Percentiles rank a stretch among this genome's conserved stretches.
These are phyloP conservation scores for Laetiporus sulphureus DNA, from an alignment of 1,284 basidiomycete genomes.

Conservation along the genomic window DNA sequence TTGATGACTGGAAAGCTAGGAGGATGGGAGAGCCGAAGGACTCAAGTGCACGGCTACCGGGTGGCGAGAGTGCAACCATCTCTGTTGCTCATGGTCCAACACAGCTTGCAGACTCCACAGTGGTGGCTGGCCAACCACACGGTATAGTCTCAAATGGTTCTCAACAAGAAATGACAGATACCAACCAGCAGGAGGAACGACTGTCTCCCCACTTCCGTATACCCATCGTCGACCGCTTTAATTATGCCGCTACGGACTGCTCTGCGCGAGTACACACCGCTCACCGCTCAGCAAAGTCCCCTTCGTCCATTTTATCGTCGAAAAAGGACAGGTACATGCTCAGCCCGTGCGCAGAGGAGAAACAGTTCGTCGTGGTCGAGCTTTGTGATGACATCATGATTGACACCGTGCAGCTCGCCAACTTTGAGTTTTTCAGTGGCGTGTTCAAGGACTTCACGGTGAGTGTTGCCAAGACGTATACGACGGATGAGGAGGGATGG, in stretches of 20 bases:
- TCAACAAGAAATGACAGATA: slow-evolving; percentile 12
- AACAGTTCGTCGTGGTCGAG: slow-evolving; percentile 90
- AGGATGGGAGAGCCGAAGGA: slow-evolving; percentile 43
- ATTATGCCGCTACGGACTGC: slow-evolving; percentile 92
- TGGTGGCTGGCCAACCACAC: slow-evolving; percentile 4
- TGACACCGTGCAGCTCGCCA: slow-evolving; percentile 93
- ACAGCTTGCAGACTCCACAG: slow-evolving; percentile 6
- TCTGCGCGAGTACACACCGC: slow-evolving; percentile 86
- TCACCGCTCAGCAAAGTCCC: slow-evolving; percentile 79
- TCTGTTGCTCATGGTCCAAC: slow-evolving; percentile 9
- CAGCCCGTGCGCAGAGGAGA: slow-evolving; percentile 73
- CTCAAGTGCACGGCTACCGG: slow-evolving; percentile 14
- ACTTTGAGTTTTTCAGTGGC: slow-evolving; percentile 97
- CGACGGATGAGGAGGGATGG: slow-evolving; percentile 61
- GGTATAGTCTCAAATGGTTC: background rate
- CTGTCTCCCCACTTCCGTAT: slow-evolving; percentile 58
- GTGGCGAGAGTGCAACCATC: slow-evolving; percentile 13
- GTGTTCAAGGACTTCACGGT: slow-evolving; percentile 92
- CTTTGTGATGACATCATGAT: slow-evolving; percentile 96
- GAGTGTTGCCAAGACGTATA: slow-evolving; percentile 74
- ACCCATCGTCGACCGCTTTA: slow-evolving; percentile 76
- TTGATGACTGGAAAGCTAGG: slow-evolving; percentile 87
- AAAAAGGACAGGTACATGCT: slow-evolving; percentile 98
- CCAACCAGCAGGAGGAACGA: slow-evolving; percentile 17
- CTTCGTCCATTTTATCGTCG: slow-evolving; percentile 79